Conservation (phyloP, 2,329 filamentous ascomycete species). For the Fusarium coicis region DNA sequence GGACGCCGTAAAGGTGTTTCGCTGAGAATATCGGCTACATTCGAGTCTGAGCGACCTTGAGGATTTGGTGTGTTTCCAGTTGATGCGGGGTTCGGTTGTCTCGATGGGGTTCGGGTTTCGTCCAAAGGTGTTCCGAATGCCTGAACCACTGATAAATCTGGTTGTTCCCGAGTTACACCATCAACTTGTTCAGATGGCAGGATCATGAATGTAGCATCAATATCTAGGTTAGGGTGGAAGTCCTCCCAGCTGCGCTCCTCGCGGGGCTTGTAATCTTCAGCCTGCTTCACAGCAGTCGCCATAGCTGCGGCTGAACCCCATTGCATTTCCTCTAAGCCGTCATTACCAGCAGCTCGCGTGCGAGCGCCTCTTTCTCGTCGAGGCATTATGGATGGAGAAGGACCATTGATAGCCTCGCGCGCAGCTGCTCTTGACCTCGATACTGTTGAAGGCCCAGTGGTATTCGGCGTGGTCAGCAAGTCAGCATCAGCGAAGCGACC, state of each 20-base stretch:
- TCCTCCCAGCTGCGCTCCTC: slow-evolving; percentile 98
- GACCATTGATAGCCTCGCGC: slow-evolving; percentile 55
- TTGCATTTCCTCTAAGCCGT: slow-evolving; percentile 70
- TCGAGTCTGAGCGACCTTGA: slow-evolving; percentile 47
- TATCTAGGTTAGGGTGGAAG: slow-evolving; percentile 94
- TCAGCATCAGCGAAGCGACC: slow-evolving; percentile 84
- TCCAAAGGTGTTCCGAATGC: slow-evolving; percentile 48
- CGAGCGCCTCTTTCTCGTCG: slow-evolving; percentile 68
- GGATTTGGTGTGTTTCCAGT: slow-evolving; percentile 57
- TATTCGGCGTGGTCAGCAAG: slow-evolving; percentile 66
- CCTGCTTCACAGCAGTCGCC: slow-evolving; percentile 87
- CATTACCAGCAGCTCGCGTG: slow-evolving; percentile 63
- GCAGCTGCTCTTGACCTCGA: slow-evolving; percentile 63
- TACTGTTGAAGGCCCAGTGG: slow-evolving; percentile 54
- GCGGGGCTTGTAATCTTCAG: slow-evolving; percentile 95
- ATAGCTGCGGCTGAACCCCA: slow-evolving; percentile 91
- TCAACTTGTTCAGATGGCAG: slow-evolving; percentile 89
- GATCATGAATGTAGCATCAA: slow-evolving; percentile 81
- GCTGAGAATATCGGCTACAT: slow-evolving; percentile 45
- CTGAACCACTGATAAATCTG: slow-evolving; percentile 51
- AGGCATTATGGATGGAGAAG: slow-evolving; percentile 57
- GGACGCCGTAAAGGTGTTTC: slow-evolving; percentile 51
- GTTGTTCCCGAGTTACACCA: slow-evolving; percentile 63
- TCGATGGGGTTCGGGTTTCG: slow-evolving; percentile 59
- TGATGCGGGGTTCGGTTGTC: slow-evolving; percentile 56